Evolutionary conservation across 2,329 filamentous ascomycete species (phyloP).

Genomic region (Arthrobotrys pseudoclavata): DNA sequence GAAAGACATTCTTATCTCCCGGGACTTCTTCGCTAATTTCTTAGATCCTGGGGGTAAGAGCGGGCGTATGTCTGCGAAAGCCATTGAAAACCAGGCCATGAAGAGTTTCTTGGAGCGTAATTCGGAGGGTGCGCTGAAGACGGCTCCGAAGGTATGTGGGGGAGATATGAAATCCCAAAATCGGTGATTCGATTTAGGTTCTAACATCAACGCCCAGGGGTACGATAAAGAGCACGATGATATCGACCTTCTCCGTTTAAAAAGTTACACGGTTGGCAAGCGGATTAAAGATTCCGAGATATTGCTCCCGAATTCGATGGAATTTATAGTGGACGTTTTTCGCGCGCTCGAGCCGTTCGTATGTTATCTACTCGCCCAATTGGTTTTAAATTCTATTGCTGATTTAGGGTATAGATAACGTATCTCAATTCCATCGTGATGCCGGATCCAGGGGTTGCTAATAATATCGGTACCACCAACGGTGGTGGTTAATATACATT

Average conservation of each 20-base stretch:
- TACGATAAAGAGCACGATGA: slow-evolving; percentile 81
- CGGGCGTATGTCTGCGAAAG: slow-evolving; percentile 67
- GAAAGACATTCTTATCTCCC: slow-evolving; percentile 76
- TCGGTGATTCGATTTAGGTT: neutral
- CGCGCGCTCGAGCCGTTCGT: slow-evolving; percentile 82
- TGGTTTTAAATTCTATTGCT: slow-evolving; percentile 53
- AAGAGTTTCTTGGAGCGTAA: slow-evolving; percentile 80
- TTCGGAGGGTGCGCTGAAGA: slow-evolving; percentile 82
- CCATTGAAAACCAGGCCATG: slow-evolving; percentile 74
- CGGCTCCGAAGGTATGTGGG: slow-evolving; percentile 80
- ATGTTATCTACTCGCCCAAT: slow-evolving; percentile 67
- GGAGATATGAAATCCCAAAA: neutral
- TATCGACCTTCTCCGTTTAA: slow-evolving; percentile 83
- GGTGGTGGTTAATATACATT: no score
- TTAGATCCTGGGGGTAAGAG: slow-evolving; percentile 66
- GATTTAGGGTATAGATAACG: slow-evolving; percentile 70
- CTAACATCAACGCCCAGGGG: slow-evolving; percentile 70
- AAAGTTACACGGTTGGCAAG: slow-evolving; percentile 80
- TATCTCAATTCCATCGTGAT: slow-evolving; percentile 81
- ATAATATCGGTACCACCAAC: neutral
- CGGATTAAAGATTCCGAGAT: slow-evolving; percentile 77
- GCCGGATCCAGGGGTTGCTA: slow-evolving; percentile 71
- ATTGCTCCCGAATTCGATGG: slow-evolving; percentile 74
- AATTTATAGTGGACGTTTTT: slow-evolving; percentile 76
- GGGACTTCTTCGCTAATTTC: slow-evolving; percentile 75